These are phyloP conservation scores for Sinapis alba DNA, from an alignment of 441 rosid genomes.

Conservation along the genomic window DNA sequence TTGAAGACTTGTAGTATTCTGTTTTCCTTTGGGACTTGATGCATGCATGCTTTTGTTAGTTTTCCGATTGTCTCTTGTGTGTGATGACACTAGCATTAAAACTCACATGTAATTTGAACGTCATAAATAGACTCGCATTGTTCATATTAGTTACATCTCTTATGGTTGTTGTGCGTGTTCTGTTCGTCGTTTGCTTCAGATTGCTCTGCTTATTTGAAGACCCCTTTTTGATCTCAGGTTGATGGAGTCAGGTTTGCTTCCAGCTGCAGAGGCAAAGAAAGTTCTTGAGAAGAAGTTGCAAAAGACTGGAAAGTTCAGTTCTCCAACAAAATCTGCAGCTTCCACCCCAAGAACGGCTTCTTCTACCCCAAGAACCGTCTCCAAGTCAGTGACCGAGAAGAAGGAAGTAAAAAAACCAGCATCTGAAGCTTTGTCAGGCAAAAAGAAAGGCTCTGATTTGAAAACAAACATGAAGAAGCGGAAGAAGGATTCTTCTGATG, in stretches of 20 bases:
- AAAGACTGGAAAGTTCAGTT: constrained; percentile 52
- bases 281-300: constrained; percentile 68
- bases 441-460: constrained; percentile 47
- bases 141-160: neutral
- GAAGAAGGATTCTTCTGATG: constrained; percentile 53
- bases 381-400: constrained; percentile 46
- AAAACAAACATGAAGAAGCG: constrained; percentile 53
- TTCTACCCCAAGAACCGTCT: constrained; percentile 42
- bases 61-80: neutral
- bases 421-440: constrained; percentile 42
- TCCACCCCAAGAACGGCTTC: constrained; percentile 45
- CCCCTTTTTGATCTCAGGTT: constrained; percentile 52
- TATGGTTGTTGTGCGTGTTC: neutral
- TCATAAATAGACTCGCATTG: neutral
- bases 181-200: constrained; percentile 10
- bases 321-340: constrained; percentile 58
- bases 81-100: constrained; percentile 1
- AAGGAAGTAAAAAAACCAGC: constrained; percentile 37
- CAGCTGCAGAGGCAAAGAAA: constrained; percentile 70
- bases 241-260: constrained; percentile 95
- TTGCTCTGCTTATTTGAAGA: neutral
- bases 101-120: neutral
- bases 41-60: neutral
- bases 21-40: neutral
- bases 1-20: neutral